A percentile compares a stretch with the other conserved stretches of the same genome.
phyloP scores from a whole-genome alignment of 306 rosid genomes.

The Casuarina glauca region DNA sequence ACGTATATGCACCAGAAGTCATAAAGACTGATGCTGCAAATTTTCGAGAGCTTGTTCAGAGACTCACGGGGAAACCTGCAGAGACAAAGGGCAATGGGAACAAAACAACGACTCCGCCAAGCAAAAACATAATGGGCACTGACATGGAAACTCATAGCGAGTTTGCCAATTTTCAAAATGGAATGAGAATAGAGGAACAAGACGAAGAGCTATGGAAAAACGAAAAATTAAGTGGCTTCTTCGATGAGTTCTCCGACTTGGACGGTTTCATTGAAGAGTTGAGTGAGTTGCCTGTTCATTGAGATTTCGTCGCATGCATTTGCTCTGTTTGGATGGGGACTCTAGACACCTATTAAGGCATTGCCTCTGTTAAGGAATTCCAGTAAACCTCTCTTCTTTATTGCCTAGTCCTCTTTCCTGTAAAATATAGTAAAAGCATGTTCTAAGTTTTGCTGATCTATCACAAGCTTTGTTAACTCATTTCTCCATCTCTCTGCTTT shows the following conservation, averaged over 20 bases:
- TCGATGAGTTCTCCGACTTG: slow-evolving; percentile 47
- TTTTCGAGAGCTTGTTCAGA: slow-evolving; percentile 58
- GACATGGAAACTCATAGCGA: slow-evolving; percentile 22
- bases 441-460: not conserved
- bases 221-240: slow-evolving; percentile 41
- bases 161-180: slow-evolving; percentile 29
- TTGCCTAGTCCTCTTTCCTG: not conserved
- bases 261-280: slow-evolving; percentile 47
- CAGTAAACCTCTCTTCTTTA: not conserved
- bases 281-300: slow-evolving; percentile 28
- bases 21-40: slow-evolving; percentile 55
- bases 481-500: not conserved
- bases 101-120: slow-evolving; percentile 12
- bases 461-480: not conserved
- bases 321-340: too few relatives aligned
- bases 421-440: not conserved
- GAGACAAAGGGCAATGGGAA: slow-evolving; percentile 15
- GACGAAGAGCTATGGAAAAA: slow-evolving; percentile 24
- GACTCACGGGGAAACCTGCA: slow-evolving; percentile 49
- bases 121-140: slow-evolving; percentile 20
- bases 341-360: not conserved
- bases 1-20: slow-evolving; percentile 48
- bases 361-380: not conserved
- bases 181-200: slow-evolving; percentile 26
- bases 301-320: not conserved